These are phyloP conservation scores for Neurospora crassa DNA, from an alignment of 2,329 filamentous ascomycete species.

Conservation along the genomic window DNA sequence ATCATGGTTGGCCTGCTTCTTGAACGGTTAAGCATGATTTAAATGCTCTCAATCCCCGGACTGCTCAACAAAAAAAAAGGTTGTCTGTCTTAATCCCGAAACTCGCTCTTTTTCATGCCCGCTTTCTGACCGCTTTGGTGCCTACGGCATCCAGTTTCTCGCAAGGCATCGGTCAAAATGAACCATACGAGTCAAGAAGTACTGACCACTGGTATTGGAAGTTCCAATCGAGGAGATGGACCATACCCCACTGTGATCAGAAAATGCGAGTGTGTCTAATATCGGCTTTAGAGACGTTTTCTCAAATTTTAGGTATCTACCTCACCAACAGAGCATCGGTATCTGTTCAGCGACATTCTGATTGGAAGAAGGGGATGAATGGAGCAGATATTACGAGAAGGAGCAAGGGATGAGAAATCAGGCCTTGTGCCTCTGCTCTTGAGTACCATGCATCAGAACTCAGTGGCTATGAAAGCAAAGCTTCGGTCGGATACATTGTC, in stretches of 20 bases:
- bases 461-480: neutral
- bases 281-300: neutral
- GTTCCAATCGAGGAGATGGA: neutral
- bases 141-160: neutral
- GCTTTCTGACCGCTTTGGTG: neutral
- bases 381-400: neutral
- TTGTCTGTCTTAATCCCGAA: neutral
- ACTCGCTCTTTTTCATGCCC: neutral
- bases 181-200: neutral
- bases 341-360: neutral
- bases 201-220: neutral
- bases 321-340: neutral
- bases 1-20: neutral
- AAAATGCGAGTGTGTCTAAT: neutral
- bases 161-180: neutral
- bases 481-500: neutral
- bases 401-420: neutral
- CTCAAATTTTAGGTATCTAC: neutral
- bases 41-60: neutral
- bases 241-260: neutral
- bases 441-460: neutral
- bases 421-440: neutral
- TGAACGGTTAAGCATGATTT: neutral
- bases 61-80: neutral
- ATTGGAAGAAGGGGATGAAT: neutral